Conservation (phyloP, 305 asterid genomes). For the Salvia sclarea region DNA sequence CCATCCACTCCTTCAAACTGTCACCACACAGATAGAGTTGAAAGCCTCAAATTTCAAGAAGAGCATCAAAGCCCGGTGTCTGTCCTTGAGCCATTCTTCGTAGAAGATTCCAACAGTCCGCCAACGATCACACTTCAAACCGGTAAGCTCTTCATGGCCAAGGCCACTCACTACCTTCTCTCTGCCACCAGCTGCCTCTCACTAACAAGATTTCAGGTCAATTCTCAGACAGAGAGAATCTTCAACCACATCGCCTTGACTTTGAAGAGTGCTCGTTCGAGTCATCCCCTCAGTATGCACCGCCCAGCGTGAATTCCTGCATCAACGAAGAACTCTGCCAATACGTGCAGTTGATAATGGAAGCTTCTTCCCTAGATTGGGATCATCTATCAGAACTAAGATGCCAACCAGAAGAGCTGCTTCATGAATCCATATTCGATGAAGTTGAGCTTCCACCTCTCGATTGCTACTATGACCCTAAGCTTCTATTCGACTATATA, state of each 20-base stretch:
- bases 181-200: not conserved
- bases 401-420: constrained; percentile 43
- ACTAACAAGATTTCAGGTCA: constrained; percentile 16
- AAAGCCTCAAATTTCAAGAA: constrained; percentile 52
- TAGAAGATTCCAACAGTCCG: constrained; percentile 59
- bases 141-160: constrained; percentile 40
- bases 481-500: constrained; percentile 70
- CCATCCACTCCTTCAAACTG: constrained; percentile 47
- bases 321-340: constrained; percentile 42
- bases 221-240: constrained; percentile 39
- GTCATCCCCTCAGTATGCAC: constrained; percentile 33
- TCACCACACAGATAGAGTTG: constrained; percentile 33
- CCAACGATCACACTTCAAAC: constrained; percentile 40
- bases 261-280: constrained; percentile 53
- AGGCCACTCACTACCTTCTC: not conserved
- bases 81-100: constrained; percentile 70
- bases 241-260: constrained; percentile 57
- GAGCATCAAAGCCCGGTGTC: constrained; percentile 86
- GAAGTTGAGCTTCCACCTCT: constrained; percentile 50
- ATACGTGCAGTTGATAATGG: constrained; percentile 56
- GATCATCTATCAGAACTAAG: constrained; percentile 44
- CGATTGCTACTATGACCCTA: constrained; percentile 49
- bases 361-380: constrained; percentile 54
- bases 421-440: constrained; percentile 47
- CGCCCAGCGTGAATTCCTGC: constrained; percentile 31